phyloP scores from a whole-genome alignment of 257 asterid genomes.

The Craterostigma plantagineum region DNA sequence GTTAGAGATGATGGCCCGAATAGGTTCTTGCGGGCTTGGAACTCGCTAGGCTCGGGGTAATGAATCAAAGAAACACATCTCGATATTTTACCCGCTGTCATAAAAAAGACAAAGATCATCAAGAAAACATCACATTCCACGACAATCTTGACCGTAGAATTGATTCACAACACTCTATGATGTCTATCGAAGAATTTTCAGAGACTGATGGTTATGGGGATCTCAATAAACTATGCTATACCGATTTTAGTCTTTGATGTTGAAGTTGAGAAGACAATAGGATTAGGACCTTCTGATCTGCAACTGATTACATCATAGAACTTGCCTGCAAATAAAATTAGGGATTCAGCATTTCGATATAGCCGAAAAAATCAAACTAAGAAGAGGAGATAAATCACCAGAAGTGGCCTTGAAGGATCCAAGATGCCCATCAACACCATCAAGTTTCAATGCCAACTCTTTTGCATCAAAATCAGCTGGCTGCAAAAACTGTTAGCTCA shows the following conservation, averaged over 20 bases:
- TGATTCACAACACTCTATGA: too few relatives aligned
- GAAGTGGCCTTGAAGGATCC: slow-evolving; percentile 35
- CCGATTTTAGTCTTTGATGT: slow-evolving; percentile 38
- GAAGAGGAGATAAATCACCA: slow-evolving; percentile 25
- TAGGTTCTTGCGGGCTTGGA: slow-evolving; percentile 13
- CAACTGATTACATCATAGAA: slow-evolving; percentile 41
- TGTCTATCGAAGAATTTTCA: too few relatives aligned
- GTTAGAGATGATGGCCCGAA: slow-evolving; percentile 21
- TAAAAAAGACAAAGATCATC: slow-evolving; percentile 2
- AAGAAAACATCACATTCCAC: too few relatives aligned
- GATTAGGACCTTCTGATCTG: slow-evolving; percentile 27
- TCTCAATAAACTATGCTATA: slow-evolving; percentile 10
- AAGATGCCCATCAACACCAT: slow-evolving; percentile 24
- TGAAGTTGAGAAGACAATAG: slow-evolving; percentile 34
- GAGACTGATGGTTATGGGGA: too few relatives aligned
- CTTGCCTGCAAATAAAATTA: slow-evolving; percentile 22
- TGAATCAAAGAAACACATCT: slow-evolving; percentile 35
- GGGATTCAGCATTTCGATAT: too few relatives aligned
- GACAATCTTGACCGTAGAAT: too few relatives aligned
- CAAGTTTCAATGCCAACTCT: slow-evolving; percentile 25
- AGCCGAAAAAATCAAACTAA: slow-evolving; percentile 2
- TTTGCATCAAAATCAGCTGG: slow-evolving; percentile 35
- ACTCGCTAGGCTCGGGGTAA: slow-evolving; percentile 48
- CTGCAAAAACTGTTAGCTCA: slow-evolving; percentile 17
- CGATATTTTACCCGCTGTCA: slow-evolving; percentile 57